Evolutionary conservation across 2,329 filamentous ascomycete species (phyloP).

Genomic region (Neonectria coccinea): DNA sequence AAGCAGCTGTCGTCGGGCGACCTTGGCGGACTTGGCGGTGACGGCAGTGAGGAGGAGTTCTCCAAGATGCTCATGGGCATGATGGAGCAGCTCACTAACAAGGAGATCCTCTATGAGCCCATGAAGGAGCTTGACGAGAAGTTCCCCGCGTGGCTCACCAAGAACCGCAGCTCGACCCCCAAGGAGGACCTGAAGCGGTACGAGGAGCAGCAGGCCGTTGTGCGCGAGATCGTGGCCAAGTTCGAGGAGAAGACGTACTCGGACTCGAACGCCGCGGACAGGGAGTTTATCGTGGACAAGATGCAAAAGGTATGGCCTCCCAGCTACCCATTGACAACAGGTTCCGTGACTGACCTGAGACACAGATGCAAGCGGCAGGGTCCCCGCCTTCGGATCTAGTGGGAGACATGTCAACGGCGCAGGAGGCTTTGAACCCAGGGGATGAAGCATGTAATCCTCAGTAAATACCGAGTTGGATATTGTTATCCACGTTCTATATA

Average conservation of each 20-base stretch:
- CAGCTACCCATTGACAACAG: background rate
- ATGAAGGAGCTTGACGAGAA: conserved; percentile 98
- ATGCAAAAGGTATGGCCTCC: conserved; percentile 87
- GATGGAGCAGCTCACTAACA: conserved; percentile 99
- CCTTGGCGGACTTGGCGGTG: conserved; percentile 64
- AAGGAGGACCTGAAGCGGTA: conserved; percentile 83
- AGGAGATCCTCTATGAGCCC: conserved; percentile 97
- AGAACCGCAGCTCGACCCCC: conserved; percentile 75
- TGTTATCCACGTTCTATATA: conserved; percentile 43
- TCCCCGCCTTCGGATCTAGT: conserved; percentile 92
- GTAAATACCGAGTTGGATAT: conserved; percentile 53
- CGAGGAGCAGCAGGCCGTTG: conserved; percentile 81
- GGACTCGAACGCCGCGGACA: conserved; percentile 83
- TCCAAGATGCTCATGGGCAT: conserved; percentile 95
- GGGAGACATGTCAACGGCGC: conserved; percentile 86
- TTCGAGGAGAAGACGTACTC: conserved; percentile 87
- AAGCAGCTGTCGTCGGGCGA: conserved; percentile 80
- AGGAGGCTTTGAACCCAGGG: conserved; percentile 73
- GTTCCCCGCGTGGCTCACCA: conserved; percentile 88
- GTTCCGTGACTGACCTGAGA: conserved; percentile 15
- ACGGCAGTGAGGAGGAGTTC: conserved; percentile 81
- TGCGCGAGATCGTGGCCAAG: conserved; percentile 86
- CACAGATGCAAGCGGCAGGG: conserved; percentile 94
- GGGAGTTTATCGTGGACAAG: conserved; percentile 93
- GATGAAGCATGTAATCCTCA: conserved; percentile 74